These are phyloP conservation scores for Botrytis deweyae DNA, from an alignment of 2,329 filamentous ascomycete genomes.

Conservation along the genomic window DNA sequence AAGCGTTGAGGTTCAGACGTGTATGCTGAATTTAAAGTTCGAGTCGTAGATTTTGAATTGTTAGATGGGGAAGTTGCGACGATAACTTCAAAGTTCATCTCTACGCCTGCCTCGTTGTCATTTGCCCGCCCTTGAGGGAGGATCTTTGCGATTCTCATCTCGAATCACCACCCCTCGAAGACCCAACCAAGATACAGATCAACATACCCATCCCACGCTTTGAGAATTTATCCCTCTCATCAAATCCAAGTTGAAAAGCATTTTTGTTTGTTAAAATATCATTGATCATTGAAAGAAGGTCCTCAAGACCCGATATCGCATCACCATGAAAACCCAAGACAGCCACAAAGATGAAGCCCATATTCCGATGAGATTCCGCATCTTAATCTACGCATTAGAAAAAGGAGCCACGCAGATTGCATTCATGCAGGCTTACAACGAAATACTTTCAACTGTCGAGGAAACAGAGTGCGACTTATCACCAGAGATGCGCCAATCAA, in stretches of 20 bases:
- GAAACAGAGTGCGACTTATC: background rate
- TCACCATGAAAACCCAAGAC: background rate
- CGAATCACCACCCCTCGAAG: background rate
- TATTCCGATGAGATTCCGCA: background rate
- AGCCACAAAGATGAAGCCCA: background rate
- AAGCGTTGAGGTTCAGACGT: background rate
- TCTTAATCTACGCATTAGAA: background rate
- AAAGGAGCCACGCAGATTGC: background rate
- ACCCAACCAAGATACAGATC: background rate
- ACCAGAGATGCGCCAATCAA: background rate
- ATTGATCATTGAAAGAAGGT: too few relatives aligned
- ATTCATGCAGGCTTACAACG: background rate
- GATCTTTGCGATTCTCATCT: background rate
- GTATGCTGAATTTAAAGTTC: background rate
- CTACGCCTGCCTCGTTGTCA: background rate
- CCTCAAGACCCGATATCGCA: background rate
- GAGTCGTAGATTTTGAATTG: background rate
- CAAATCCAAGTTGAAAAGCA: too few relatives aligned
- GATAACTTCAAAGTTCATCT: background rate
- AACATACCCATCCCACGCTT: background rate
- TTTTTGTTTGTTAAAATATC: too few relatives aligned
- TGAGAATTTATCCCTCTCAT: background rate
- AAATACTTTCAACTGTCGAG: background rate
- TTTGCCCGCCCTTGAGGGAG: background rate
- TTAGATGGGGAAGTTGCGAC: background rate